Evolutionary conservation across 2,329 filamentous ascomycete genomes (phyloP).

Genomic region (Periconia macrospinosa): DNA sequence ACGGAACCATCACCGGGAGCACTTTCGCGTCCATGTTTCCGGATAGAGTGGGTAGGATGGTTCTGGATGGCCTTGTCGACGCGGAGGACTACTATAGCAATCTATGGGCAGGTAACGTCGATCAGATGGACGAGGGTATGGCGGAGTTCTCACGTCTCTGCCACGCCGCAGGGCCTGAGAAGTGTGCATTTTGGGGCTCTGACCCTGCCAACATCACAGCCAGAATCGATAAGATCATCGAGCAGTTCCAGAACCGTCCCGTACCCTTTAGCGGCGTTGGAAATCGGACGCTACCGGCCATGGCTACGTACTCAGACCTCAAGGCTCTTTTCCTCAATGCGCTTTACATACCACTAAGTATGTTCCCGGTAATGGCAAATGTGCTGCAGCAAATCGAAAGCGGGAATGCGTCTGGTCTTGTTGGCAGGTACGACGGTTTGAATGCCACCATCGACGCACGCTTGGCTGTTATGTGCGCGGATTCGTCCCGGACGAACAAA

Average conservation of each 20-base stretch:
- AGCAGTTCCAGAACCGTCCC: background rate
- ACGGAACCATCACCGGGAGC: constrained; percentile 41
- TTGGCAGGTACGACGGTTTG: background rate
- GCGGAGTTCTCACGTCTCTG: constrained; percentile 57
- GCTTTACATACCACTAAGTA: background rate
- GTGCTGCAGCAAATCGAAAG: background rate
- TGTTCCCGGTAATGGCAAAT: background rate
- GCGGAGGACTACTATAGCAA: constrained; percentile 1
- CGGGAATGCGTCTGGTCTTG: background rate
- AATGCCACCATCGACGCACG: background rate
- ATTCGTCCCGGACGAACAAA: background rate
- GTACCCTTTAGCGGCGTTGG: background rate
- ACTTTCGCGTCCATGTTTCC: constrained; percentile 25
- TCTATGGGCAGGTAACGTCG: background rate
- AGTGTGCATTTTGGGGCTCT: background rate
- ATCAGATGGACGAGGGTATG: constrained; percentile 5
- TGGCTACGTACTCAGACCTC: background rate
- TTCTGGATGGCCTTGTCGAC: constrained; percentile 46
- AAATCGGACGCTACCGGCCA: background rate
- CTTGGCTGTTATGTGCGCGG: background rate
- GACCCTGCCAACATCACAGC: background rate
- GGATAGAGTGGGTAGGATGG: constrained; percentile 11
- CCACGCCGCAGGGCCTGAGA: constrained; percentile 46
- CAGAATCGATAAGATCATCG: background rate
- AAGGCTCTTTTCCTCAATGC: background rate